A percentile compares a stretch with the other conserved stretches of the same genome.
phyloP scores from a whole-genome alignment of 1,284 basidiomycete genomes.

The Cutaneotrichosporon spelunceum region DNA sequence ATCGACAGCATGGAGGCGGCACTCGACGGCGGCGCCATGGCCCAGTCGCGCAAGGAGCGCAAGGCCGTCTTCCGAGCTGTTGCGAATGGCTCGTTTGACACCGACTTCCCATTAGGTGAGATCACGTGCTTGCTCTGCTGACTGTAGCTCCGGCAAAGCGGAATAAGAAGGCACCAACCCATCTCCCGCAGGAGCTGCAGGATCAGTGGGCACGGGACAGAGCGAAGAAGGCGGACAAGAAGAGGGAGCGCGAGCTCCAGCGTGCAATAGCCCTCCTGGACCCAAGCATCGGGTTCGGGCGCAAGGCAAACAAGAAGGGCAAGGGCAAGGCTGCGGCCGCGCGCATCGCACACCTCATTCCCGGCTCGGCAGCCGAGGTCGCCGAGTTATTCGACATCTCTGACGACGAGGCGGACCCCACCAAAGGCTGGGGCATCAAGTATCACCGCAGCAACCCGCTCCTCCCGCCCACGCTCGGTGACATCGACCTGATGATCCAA shows the following conservation, averaged over 20 bases:
- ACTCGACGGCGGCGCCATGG: constrained; percentile 55
- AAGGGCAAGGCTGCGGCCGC: constrained; percentile 52
- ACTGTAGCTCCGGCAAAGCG: constrained; percentile 36
- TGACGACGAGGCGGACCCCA: constrained; percentile 16
- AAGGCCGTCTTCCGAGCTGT: constrained; percentile 65
- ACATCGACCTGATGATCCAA: constrained; percentile 64
- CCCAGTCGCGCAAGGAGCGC: constrained; percentile 56
- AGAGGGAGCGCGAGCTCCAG: constrained; percentile 60
- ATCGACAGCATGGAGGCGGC: constrained; percentile 51
- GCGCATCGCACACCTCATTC: constrained; percentile 41
- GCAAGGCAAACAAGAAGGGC: constrained; percentile 56
- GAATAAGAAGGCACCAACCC: constrained; percentile 55
- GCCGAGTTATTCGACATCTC: constrained; percentile 48
- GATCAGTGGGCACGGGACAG: constrained; percentile 78
- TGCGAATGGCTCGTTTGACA: constrained; percentile 60
- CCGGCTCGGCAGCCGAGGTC: constrained; percentile 39
- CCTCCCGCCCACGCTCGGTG: constrained; percentile 22
- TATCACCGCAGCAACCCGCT: constrained; percentile 12
- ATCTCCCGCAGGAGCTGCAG: constrained; percentile 63
- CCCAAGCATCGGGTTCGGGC: constrained; percentile 1
- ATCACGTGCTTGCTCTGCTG: constrained; percentile 4
- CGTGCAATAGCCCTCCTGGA: constrained; percentile 12
- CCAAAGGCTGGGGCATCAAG: constrained; percentile 18
- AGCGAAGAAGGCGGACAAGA: constrained; percentile 72
- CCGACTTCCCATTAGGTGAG: constrained; percentile 48